Evolutionary conservation across 2,329 filamentous ascomycete species (phyloP).

Genomic region (Fusarium sp.): DNA sequence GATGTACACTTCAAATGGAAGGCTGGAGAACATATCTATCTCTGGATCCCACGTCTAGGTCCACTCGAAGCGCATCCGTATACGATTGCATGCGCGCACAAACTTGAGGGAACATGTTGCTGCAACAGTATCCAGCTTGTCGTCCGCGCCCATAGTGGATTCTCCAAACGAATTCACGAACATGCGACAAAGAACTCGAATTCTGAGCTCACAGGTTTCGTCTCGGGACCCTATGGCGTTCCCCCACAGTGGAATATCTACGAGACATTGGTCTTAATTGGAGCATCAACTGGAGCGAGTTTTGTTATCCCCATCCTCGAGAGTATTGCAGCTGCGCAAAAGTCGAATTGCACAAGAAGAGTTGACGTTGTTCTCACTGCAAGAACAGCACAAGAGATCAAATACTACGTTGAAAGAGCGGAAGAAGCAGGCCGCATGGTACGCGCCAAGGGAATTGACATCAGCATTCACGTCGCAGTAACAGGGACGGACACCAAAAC

Average conservation of each 20-base stretch:
- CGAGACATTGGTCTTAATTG: conserved; percentile 69
- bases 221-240: conserved; percentile 66
- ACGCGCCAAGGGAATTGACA: conserved; percentile 58
- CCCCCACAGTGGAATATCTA: conserved; percentile 68
- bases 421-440: conserved; percentile 57
- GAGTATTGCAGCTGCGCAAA: conserved; percentile 57
- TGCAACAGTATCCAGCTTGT: conserved; percentile 71
- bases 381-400: conserved; percentile 63
- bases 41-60: conserved; percentile 68
- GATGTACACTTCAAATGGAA: conserved; percentile 69
- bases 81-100: conserved; percentile 68
- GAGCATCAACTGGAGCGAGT: conserved; percentile 71
- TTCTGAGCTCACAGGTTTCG: conserved; percentile 54
- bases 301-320: conserved; percentile 70
- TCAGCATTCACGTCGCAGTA: conserved; percentile 65
- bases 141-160: conserved; percentile 65
- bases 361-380: conserved; percentile 66
- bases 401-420: conserved; percentile 64
- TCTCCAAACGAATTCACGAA: conserved; percentile 64
- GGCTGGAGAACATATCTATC: conserved; percentile 70
- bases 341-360: conserved; percentile 60
- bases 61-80: conserved; percentile 69
- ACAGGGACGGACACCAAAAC: conserved; percentile 51
- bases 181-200: conserved; percentile 55
- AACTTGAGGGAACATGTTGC: conserved; percentile 61